Evolutionary conservation across 495 filamentous ascomycete genomes (phyloP), one percentile per base, ranked within the genome.

Genomic region (Podospora fimiseda): DNA sequence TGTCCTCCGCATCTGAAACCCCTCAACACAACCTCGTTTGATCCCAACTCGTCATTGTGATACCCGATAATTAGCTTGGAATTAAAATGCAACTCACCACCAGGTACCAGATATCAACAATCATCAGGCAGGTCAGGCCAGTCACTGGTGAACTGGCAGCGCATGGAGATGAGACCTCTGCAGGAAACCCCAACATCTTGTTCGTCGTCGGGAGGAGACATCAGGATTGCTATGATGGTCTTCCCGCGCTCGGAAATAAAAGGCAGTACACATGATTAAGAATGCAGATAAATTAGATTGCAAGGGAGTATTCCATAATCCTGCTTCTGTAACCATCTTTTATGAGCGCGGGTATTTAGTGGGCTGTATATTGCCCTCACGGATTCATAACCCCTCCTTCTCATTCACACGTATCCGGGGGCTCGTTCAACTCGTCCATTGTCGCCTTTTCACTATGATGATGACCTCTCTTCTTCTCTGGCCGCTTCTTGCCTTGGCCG

Each of bases 361-460:
- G 11, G 27, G 11, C 11, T 33, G 27, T 5, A 33, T 33, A 33
- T 33, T 33, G 27, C 27, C 27, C 6, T 33, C 27, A 33, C 6
- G 27, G 27, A 11, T 33, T 33, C 27, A 33, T 33, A 33, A 33
- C 11, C 5, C 27, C 27, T 11, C 27, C 5, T 11, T 11, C 5
- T 33, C 27, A 33, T 11, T 11, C 27, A n/a, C n/a, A n/a, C n/a
- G n/a, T n/a, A n/a, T n/a, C n/a, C n/a, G n/a, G n/a, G n/a, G n/a
- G n/a, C n/a, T n/a, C n/a, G n/a, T 15, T 33, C 9, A 11, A 43
- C 39, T 33, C 6, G n/a, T 37, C 5, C 38, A 20, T 45, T 30
- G 38, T 48, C 43, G 30, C 24, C 15, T 2, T 21, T 41, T n/a
- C 30, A 21, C 27, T 18, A 39, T 3, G 36, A 56, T 62, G 58